Conservation (phyloP, 306 rosid genomes). For the Quercus dentata region DNA sequence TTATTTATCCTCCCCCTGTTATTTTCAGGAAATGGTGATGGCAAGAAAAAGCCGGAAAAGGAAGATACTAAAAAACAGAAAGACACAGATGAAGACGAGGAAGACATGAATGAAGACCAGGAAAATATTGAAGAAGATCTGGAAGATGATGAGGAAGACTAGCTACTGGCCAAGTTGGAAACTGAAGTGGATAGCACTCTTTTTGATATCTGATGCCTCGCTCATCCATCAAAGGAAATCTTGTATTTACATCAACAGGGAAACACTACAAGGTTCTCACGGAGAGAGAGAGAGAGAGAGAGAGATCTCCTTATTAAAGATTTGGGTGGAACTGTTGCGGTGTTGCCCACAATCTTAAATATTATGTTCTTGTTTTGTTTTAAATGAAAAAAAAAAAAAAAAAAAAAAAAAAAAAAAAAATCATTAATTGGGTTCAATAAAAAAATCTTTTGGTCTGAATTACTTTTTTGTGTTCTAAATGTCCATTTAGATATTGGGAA, state of each 20-base stretch:
- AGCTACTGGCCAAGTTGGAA: conserved; percentile 5
- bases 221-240: background rate
- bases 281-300: background rate
- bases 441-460: background rate
- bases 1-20: background rate
- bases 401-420: no score
- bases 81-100: conserved; percentile 11
- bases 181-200: background rate
- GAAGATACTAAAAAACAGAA: conserved; percentile 23
- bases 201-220: background rate
- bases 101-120: conserved; percentile 1
- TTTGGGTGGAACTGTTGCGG: background rate
- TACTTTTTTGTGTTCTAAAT: background rate
- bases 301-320: background rate
- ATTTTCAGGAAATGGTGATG: conserved; percentile 39
- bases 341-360: background rate
- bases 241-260: background rate
- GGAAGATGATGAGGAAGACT: conserved; percentile 22
- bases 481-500: no score
- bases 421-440: background rate
- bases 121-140: conserved; percentile 29
- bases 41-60: conserved; percentile 37
- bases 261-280: background rate
- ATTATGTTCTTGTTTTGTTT: background rate
- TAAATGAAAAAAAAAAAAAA: no score